phyloP scores from a whole-genome alignment of 768 basidiomycete species.

The Termitomyces sp. region DNA sequence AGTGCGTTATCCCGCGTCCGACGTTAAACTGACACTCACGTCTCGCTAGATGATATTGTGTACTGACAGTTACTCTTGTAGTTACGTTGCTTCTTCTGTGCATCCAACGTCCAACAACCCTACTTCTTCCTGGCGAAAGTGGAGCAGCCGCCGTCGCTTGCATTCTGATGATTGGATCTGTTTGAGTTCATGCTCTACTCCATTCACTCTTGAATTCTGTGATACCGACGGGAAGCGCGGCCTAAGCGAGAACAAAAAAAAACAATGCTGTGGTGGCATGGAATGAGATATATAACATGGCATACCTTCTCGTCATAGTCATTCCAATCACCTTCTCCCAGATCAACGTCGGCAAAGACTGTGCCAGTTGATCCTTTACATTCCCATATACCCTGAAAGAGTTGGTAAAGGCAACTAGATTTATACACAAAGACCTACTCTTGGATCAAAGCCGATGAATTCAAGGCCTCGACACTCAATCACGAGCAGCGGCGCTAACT shows the following conservation, averaged over 20 bases:
- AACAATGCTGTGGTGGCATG: constrained; percentile 1
- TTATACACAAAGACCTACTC: constrained; percentile 32
- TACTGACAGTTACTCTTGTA: no score
- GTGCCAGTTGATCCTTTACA: constrained; percentile 59
- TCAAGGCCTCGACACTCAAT: constrained; percentile 88
- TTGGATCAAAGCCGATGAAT: constrained; percentile 71
- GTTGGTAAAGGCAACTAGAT: not conserved
- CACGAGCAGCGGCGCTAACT: constrained; percentile 58
- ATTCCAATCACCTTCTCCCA: constrained; percentile 67
- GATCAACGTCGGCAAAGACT: constrained; percentile 59
- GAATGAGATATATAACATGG: not conserved
- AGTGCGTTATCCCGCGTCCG: no score
- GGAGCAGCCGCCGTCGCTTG: no score
- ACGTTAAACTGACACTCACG: no score
- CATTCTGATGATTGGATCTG: not conserved
- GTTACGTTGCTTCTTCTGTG: no score
- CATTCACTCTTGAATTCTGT: constrained; percentile 62
- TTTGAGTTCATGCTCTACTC: constrained; percentile 46
- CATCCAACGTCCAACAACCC: no score
- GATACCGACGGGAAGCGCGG: constrained; percentile 61
- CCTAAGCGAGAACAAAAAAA: constrained; percentile 27
- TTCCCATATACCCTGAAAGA: constrained; percentile 66
- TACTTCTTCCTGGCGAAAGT: no score
- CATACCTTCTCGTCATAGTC: constrained; percentile 90
- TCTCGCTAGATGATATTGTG: no score